Percentiles rank a stretch among this genome's conserved stretches.
Conservation (phyloP, 2,329 filamentous ascomycete species). For the Xylaria sp. region DNA sequence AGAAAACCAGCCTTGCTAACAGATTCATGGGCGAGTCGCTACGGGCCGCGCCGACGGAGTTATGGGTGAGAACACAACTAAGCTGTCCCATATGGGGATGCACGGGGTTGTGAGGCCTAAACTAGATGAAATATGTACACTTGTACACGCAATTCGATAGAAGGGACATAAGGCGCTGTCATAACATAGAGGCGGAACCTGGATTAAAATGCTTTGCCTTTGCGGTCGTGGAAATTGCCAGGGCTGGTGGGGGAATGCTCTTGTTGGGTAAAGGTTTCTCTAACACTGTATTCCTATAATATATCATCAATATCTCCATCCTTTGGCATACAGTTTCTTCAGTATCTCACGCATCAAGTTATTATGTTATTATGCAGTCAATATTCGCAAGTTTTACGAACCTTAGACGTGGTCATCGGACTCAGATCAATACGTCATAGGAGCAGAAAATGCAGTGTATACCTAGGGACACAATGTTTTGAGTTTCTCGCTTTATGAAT, state of each 20-base stretch:
- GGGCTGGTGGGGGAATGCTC: slow-evolving; percentile 12
- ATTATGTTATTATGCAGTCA: neutral
- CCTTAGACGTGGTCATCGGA: neutral
- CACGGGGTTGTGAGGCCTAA: neutral
- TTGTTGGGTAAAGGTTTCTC: slow-evolving; percentile 9
- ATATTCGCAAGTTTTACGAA: neutral
- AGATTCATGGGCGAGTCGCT: slow-evolving; percentile 8
- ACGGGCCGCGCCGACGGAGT: slow-evolving; percentile 4
- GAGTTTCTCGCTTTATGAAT: no score
- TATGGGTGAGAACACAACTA: slow-evolving; percentile 7
- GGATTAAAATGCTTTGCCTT: slow-evolving; percentile 25
- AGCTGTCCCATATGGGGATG: slow-evolving; percentile 6
- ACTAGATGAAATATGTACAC: slow-evolving; percentile 22
- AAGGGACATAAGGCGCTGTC: slow-evolving; percentile 22
- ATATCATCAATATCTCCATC: slow-evolving; percentile 17
- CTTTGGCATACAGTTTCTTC: neutral
- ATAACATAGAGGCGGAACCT: slow-evolving; percentile 30
- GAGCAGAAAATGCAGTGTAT: no score
- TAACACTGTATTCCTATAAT: slow-evolving; percentile 32
- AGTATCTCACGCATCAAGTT: no score
- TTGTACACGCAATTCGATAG: slow-evolving; percentile 30
- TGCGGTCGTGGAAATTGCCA: slow-evolving; percentile 11
- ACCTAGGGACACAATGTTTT: no score
- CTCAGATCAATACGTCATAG: neutral
- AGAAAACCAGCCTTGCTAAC: slow-evolving; percentile 11